These are phyloP conservation scores for Leishmania guyanensis DNA, from an alignment of 208 protist genomes.

Conservation along the genomic window DNA sequence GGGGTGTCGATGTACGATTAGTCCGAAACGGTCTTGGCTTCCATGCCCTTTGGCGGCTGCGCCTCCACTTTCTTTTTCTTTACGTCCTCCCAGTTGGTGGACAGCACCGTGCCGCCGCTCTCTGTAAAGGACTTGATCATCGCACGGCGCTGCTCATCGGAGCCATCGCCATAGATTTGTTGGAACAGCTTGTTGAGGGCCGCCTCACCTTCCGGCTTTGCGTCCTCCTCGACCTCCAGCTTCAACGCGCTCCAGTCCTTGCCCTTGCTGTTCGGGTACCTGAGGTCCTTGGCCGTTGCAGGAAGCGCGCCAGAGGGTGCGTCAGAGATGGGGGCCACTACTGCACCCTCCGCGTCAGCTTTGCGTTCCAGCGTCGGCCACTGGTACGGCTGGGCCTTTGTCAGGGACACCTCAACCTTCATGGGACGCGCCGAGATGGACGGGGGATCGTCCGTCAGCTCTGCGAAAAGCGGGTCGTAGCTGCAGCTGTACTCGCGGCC, in stretches of 20 bases:
- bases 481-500: conserved; percentile 74
- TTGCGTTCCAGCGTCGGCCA: conserved; percentile 78
- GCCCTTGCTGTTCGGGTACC: conserved; percentile 81
- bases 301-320: conserved; percentile 17
- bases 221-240: conserved; percentile 83
- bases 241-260: conserved; percentile 83
- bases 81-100: conserved; percentile 96
- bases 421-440: conserved; percentile 66
- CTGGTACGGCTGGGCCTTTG: conserved; percentile 57
- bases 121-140: conserved; percentile 97
- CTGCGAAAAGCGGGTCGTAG: conserved; percentile 68
- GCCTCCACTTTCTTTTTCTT: conserved; percentile 78
- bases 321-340: conserved; percentile 4
- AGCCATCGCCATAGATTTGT: conserved; percentile 93
- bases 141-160: conserved; percentile 88
- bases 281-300: conserved; percentile 49
- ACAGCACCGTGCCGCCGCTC: conserved; percentile 95
- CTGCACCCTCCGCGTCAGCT: conserved; percentile 4
- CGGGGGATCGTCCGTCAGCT: conserved; percentile 31
- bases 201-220: conserved; percentile 88
- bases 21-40: conserved; percentile 67
- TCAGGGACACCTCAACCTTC: conserved; percentile 84
- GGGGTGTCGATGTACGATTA: conserved; percentile 10
- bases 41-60: conserved; percentile 91
- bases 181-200: conserved; percentile 94